These are phyloP conservation scores for Termitomyces eurrhizus DNA, from an alignment of 768 basidiomycete genomes.

Conservation along the genomic window DNA sequence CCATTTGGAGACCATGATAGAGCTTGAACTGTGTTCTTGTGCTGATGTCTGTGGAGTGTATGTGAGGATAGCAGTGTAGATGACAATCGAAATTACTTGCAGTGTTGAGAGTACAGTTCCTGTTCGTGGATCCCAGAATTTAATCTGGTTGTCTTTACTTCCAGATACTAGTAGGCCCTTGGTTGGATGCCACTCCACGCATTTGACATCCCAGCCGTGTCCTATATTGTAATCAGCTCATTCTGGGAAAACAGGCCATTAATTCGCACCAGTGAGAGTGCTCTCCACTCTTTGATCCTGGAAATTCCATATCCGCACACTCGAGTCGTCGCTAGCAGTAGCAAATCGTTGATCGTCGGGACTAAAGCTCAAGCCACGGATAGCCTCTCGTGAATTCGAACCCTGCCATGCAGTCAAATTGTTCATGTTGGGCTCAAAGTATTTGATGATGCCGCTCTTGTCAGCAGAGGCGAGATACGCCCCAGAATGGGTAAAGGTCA, in stretches of 20 bases:
- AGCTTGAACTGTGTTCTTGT: constrained; percentile 96
- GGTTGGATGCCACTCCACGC: constrained; percentile 97
- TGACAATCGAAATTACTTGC: constrained; percentile 38
- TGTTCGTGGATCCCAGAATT: constrained; percentile 98
- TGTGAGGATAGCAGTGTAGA: background rate
- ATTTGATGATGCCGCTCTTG: constrained; percentile 93
- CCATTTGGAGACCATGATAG: constrained; percentile 94
- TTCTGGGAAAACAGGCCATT: background rate
- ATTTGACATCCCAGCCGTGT: constrained; percentile 99
- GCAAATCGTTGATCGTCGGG: constrained; percentile 91
- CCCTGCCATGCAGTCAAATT: constrained; percentile 93
- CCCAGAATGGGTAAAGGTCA: constrained; percentile 92
- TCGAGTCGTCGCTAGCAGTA: constrained; percentile 94
- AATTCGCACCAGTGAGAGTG: constrained; percentile 66
- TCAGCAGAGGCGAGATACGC: constrained; percentile 90
- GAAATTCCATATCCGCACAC: constrained; percentile 93
- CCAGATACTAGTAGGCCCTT: constrained; percentile 95
- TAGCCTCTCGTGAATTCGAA: constrained; percentile 82
- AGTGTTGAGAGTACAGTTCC: constrained; percentile 87
- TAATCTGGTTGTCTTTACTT: constrained; percentile 96
- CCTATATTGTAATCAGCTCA: constrained; percentile 38
- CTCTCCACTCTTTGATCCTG: constrained; percentile 88
- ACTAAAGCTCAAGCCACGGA: constrained; percentile 87
- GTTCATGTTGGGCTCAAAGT: constrained; percentile 99
- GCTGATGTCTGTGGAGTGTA: constrained; percentile 67